A percentile compares a stretch with the other conserved stretches of the same genome.
Evolutionary conservation across 129 eudicot genomes (phyloP).

Genomic region (Lonicera japonica): DNA sequence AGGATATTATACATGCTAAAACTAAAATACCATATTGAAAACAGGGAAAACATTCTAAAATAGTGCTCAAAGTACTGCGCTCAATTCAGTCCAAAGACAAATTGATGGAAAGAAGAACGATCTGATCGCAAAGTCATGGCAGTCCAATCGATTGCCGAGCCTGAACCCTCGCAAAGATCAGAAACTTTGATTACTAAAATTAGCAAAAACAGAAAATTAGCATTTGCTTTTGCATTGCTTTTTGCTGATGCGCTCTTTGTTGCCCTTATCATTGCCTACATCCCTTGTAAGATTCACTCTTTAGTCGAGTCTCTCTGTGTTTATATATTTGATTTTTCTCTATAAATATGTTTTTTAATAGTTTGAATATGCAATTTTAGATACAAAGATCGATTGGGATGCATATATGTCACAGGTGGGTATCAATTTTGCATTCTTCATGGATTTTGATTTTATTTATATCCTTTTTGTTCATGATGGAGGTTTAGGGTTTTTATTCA

Average conservation of each 20-base stretch:
- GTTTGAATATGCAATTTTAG: constrained; percentile 28
- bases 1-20: no score
- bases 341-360: neutral
- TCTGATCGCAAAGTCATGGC: constrained; percentile 28
- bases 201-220: constrained; percentile 27
- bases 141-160: constrained; percentile 6
- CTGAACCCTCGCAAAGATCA: constrained; percentile 13
- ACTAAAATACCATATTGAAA: no score
- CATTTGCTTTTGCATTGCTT: constrained; percentile 42
- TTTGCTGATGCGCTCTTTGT: constrained; percentile 64
- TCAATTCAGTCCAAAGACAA: no score
- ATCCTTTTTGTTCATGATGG: neutral
- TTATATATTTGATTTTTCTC: no score
- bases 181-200: constrained; percentile 12
- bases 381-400: constrained; percentile 95
- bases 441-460: constrained; percentile 5
- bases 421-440: neutral
- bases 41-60: no score
- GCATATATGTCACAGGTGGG: constrained; percentile 91
- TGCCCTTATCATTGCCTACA: constrained; percentile 55
- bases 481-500: constrained; percentile 1
- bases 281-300: constrained; percentile 56
- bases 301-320: neutral
- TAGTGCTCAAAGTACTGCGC: no score
- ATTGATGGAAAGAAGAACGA: neutral